phyloP scores from a whole-genome alignment of 164 flowering plant species.

The Vitis rotundifolia region DNA sequence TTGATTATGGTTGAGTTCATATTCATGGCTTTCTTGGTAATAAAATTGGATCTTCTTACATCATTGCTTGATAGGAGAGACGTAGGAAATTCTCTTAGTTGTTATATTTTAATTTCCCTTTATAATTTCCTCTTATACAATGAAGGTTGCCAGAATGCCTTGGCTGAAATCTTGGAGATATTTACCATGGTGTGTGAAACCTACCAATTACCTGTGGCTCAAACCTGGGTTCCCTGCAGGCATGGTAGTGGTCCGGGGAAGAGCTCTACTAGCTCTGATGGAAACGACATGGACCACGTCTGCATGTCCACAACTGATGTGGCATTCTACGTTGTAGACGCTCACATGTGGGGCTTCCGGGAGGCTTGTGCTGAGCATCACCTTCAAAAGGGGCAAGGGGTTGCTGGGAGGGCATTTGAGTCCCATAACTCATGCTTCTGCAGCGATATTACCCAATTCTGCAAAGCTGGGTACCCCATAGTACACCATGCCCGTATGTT shows the following conservation, averaged over 20 bases:
- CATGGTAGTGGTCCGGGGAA: slow-evolving; percentile 89
- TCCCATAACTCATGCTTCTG: slow-evolving; percentile 68
- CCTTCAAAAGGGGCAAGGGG: slow-evolving; percentile 89
- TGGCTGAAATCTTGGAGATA: slow-evolving; percentile 89
- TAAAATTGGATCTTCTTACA: too few relatives aligned
- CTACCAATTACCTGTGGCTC: slow-evolving; percentile 87
- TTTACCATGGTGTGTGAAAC: slow-evolving; percentile 83
- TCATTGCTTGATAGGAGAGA: too few relatives aligned
- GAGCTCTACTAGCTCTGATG: slow-evolving; percentile 89
- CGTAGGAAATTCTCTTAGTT: not conserved
- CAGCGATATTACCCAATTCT: slow-evolving; percentile 65
- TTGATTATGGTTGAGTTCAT: too few relatives aligned
- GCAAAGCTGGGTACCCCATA: slow-evolving; percentile 86
- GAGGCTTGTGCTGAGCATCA: slow-evolving; percentile 98
- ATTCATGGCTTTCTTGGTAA: too few relatives aligned
- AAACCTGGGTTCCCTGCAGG: slow-evolving; percentile 98
- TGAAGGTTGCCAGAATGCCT: slow-evolving; percentile 84
- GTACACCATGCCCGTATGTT: slow-evolving; percentile 97
- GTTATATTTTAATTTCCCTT: not conserved
- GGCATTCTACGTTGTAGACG: slow-evolving; percentile 86
- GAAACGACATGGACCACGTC: slow-evolving; percentile 85
- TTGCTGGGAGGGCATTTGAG: slow-evolving; percentile 81
- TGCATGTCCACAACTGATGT: slow-evolving; percentile 96
- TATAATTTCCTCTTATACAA: slow-evolving; percentile 54
- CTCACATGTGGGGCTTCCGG: slow-evolving; percentile 91